Base-by-base conservation (phyloP, 257 asterid genomes). In the Capsicum pubescens region DNA sequence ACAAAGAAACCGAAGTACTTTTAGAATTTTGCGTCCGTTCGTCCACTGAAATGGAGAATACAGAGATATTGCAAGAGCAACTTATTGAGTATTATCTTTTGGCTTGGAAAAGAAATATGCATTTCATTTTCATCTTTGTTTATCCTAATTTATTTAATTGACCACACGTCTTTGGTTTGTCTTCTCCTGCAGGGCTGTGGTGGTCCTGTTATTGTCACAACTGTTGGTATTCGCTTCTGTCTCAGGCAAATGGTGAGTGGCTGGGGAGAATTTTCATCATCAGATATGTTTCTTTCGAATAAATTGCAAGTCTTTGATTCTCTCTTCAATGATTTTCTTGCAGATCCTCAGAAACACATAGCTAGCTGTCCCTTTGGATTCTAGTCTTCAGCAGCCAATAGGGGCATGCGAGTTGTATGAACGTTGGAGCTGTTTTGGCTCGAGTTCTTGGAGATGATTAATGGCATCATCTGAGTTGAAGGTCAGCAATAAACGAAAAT, bases 331-430 rank as follows among this genome's bases (percentile, higher is more conserved):
- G 54, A 39, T 68, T 13, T 57, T 39, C 21, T 39, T 74, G 46
- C 80, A 74, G 14, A 42, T 70, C 56, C 79, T 70, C 56, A 39
- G 79, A 70, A 70, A 17, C 57, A 44, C 52, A 68, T 68, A 36
- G 21, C 19, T 3, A 48, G 44, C 19, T 12, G 80, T 74, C 80
- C 80, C 50, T 48, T 35, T 6, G 46, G 61, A 74, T 48, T 10
- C 80, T 74, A 21, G 52, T 14, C 14, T 68, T 36, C 54, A 68
- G 54, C 77, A 69, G 60, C 13, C 61, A 8, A 12, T 74, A 21
- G 46, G 0, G 44, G 80, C 39, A 12, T 26, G 42, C 12, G 8
- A 74, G 44, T 50, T 50, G 80, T 74, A 19, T 54, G 19, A 74
- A 12, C 50, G 60, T 42, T 48, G 13, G 42, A 74, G 60, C 44